Percentiles rank a stretch among this genome's conserved stretches.
Conservation (phyloP, 371 early-diverging fungal genomes). For the Dinochytrium kinnereticum region DNA sequence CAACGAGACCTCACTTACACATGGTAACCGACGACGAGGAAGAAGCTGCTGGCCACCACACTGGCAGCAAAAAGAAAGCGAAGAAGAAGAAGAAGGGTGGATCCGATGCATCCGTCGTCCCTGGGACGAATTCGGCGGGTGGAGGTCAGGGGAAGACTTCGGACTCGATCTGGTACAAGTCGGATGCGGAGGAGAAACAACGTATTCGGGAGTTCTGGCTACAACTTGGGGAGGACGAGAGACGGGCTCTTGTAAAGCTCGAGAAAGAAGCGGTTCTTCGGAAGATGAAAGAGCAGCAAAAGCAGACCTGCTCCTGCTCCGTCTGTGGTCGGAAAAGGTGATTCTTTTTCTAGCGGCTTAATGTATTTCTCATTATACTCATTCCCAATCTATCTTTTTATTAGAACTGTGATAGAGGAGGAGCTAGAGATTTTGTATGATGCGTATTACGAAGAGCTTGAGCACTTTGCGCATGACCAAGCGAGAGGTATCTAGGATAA, state of each 20-base stretch:
- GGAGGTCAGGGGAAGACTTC: no score
- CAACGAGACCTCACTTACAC: background rate
- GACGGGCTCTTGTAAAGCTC: conserved; percentile 79
- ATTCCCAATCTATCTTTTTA: no score
- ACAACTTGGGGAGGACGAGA: conserved; percentile 81
- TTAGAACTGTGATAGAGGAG: conserved; percentile 86
- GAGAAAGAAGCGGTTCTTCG: conserved; percentile 91
- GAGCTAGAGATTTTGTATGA: conserved; percentile 91
- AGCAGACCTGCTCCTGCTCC: conserved; percentile 86
- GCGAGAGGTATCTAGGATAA: conserved; percentile 10
- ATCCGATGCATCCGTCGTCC: no score
- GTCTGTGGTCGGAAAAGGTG: conserved; percentile 90
- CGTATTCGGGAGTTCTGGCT: conserved; percentile 92
- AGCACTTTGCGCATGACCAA: conserved; percentile 83
- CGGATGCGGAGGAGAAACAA: conserved; percentile 79
- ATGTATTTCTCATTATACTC: background rate
- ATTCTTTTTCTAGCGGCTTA: conserved; percentile 7
- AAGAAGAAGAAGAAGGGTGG: conserved; percentile 36
- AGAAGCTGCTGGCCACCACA: conserved; percentile 23
- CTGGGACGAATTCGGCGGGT: no score
- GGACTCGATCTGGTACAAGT: conserved; percentile 84
- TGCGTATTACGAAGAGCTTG: conserved; percentile 90
- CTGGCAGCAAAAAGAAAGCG: conserved; percentile 27
- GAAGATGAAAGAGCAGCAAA: conserved; percentile 93
- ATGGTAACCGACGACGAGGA: conserved; percentile 19